phyloP scores from a whole-genome alignment of 2,329 filamentous ascomycete species.

The Diplodia mutila region DNA sequence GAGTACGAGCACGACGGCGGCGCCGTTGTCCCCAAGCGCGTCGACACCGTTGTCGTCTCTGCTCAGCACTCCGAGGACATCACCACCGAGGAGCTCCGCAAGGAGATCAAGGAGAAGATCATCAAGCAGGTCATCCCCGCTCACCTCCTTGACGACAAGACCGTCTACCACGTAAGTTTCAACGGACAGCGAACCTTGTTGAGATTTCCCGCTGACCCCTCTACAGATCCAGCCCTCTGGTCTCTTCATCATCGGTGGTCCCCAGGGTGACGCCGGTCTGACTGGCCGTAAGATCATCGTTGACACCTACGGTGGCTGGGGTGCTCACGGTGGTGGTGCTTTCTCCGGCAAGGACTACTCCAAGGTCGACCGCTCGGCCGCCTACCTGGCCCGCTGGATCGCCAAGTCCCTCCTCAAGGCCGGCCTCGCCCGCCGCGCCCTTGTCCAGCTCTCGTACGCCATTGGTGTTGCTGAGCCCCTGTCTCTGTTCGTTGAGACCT shows the following conservation, averaged over 20 bases:
- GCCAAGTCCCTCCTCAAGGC: slow-evolving; percentile 95
- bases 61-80: slow-evolving; percentile 91
- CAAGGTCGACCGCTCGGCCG: slow-evolving; percentile 98
- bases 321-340: slow-evolving; percentile 98
- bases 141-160: slow-evolving; percentile 89
- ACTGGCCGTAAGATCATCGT: slow-evolving; percentile 99
- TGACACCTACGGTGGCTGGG: slow-evolving; percentile 99
- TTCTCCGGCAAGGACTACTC: slow-evolving; percentile 99
- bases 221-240: slow-evolving; percentile 88
- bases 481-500: slow-evolving; percentile 96
- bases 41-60: slow-evolving; percentile 95
- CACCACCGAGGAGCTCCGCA: slow-evolving; percentile 86
- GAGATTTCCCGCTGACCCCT: slow-evolving; percentile 26
- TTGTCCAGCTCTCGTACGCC: slow-evolving; percentile 98
- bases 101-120: slow-evolving; percentile 97
- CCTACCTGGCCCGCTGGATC: slow-evolving; percentile 97
- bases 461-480: slow-evolving; percentile 98
- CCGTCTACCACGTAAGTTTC: slow-evolving; percentile 83
- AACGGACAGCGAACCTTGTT: too few species aligned
- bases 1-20: slow-evolving; percentile 98
- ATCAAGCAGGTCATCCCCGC: slow-evolving; percentile 92
- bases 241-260: slow-evolving; percentile 98
- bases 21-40: slow-evolving; percentile 87
- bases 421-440: slow-evolving; percentile 84
- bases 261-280: slow-evolving; percentile 97